Evolutionary conservation across 2,329 filamentous ascomycete species (phyloP), one percentile per base, ranked within the genome.

Genomic region (Scorias spongiosa): DNA sequence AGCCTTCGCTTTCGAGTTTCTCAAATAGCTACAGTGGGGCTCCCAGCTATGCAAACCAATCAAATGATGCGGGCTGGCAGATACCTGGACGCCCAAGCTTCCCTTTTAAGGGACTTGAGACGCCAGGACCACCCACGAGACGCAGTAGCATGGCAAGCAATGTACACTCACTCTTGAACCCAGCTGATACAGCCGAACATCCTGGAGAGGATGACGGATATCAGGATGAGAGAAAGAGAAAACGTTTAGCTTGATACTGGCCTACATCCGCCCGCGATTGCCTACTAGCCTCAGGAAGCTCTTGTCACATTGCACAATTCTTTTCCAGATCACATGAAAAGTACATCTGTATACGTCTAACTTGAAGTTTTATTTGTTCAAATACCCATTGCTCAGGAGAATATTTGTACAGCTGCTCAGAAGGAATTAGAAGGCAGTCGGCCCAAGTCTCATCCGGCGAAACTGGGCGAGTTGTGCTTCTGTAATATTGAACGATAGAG

Each of bases 141-240:
- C 69, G 79, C 47, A 78, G 76, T 20, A 82, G 78, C 54, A 82
- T 83, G 79, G 79, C 79, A 6, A 81, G 78, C 51, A 82, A 79
- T 51, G 74, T 80, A 17, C 76, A 80, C 57, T 77, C 72, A 5
- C 60, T 83, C 18, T 66, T 83, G 1, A 83, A 83, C 51, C 80
- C 79, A 5, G 76, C 78, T 11, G 78, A 81, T 51, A 81, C 78
- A 1, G 75, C 73, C 2, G 79, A 82, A 59, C 63, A 76, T 46
- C 73, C 75, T 15, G 77, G 78, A 39, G 78, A 81, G 56, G 78
- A 81, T 46, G 69, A 77, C 46, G 66, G 69, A 18, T 66, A 69
- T 43, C 61, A 63, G 41, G 75, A 78, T 15, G 76, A 80, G 46
- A 66, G 78, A 47, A 80, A 80, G 63, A 67, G 76, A 50, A 79